Evolutionary conservation across 306 rosid species (phyloP).

Genomic region (Vigna angularis): DNA sequence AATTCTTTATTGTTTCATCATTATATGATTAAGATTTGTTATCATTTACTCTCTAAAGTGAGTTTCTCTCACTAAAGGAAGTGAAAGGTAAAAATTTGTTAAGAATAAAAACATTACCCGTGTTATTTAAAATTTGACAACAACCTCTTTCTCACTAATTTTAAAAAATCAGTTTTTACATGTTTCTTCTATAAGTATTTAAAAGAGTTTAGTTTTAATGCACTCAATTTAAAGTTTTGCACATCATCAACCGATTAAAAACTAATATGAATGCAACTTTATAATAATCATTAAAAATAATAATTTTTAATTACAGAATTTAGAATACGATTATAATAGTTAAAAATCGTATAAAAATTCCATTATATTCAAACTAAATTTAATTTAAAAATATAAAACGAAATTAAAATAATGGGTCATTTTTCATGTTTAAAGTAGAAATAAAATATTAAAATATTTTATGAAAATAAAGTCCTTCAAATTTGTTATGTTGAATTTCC

Average conservation of each 20-base stretch:
- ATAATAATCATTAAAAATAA: neutral
- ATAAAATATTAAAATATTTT: neutral
- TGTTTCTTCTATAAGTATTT: neutral
- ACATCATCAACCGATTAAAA: neutral
- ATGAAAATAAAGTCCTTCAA: neutral
- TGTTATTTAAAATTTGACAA: too few species aligned
- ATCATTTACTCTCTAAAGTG: too few species aligned
- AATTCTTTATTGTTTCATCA: too few species aligned
- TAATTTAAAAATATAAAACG: too few species aligned
- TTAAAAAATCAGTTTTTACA: too few species aligned
- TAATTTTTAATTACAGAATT: neutral
- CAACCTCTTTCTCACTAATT: too few species aligned
- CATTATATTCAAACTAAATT: too few species aligned
- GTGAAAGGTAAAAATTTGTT: too few species aligned
- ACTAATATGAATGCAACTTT: neutral
- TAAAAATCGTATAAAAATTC: neutral
- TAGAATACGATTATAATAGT: neutral
- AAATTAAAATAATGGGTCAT: neutral
- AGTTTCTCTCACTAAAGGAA: too few species aligned
- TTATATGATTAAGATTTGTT: too few species aligned
- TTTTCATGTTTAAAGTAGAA: neutral
- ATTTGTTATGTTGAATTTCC: neutral
- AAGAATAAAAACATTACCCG: too few species aligned
- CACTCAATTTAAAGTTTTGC: neutral
- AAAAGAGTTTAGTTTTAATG: too few species aligned